These are phyloP conservation scores for Enterospora canceri DNA, from an alignment of 371 early-diverging fungal species.

Conservation along the genomic window DNA sequence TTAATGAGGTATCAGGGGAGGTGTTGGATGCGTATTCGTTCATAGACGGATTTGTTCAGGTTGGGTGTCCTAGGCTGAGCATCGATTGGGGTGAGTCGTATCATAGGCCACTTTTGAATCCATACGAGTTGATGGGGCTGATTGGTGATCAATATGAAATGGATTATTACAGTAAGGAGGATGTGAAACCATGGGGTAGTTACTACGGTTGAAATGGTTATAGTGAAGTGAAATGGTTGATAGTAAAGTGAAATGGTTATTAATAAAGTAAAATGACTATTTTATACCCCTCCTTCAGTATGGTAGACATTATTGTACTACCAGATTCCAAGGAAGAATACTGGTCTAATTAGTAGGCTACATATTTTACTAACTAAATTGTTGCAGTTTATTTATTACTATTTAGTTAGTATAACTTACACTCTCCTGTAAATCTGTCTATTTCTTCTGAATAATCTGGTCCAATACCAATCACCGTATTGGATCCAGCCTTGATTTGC, in stretches of 20 bases:
- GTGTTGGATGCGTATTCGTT: slow-evolving; percentile 27
- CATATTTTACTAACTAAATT: too few relatives aligned
- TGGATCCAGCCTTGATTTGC: slow-evolving; percentile 80
- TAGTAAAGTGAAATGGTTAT: neutral
- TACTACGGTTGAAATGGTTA: slow-evolving; percentile 17
- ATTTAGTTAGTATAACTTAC: neutral
- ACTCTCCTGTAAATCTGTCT: neutral
- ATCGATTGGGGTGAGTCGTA: slow-evolving; percentile 98
- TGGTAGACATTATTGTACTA: too few relatives aligned
- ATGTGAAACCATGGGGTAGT: slow-evolving; percentile 43
- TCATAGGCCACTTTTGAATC: slow-evolving; percentile 75
- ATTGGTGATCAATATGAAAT: slow-evolving; percentile 57
- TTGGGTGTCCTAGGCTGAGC: slow-evolving; percentile 86
- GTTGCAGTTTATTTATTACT: too few relatives aligned
- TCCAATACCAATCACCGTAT: slow-evolving; percentile 83
- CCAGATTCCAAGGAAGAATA: too few relatives aligned
- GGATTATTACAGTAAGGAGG: slow-evolving; percentile 55
- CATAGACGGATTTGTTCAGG: slow-evolving; percentile 70
- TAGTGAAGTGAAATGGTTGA: neutral
- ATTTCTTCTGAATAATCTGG: slow-evolving; percentile 58
- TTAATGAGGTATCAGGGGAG: slow-evolving; percentile 50
- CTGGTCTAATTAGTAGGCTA: too few relatives aligned
- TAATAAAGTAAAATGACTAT: neutral
- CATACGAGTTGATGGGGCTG: slow-evolving; percentile 74
- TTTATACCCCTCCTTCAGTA: too few relatives aligned